phyloP scores from a whole-genome alignment of 2,329 filamentous ascomycete species.

The Fusarium pseudograminearum region DNA sequence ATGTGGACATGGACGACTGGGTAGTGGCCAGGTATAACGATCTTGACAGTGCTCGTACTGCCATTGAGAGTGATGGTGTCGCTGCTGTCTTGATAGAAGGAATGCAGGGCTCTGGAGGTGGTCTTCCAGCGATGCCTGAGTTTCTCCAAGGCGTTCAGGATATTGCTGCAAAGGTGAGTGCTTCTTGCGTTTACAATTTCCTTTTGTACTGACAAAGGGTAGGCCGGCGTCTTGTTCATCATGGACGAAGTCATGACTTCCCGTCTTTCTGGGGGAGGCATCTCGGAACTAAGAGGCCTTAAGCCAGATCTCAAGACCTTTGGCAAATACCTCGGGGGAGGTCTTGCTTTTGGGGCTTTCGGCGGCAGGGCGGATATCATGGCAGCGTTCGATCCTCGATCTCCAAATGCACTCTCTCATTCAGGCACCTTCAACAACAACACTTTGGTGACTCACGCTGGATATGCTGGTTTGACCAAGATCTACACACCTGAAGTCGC shows the following conservation, averaged over 20 bases:
- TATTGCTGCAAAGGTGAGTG: slow-evolving; percentile 55
- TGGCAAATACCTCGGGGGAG: slow-evolving; percentile 76
- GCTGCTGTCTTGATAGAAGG: slow-evolving; percentile 75
- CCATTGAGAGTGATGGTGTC: slow-evolving; percentile 61
- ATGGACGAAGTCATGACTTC: slow-evolving; percentile 80
- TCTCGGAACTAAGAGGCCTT: slow-evolving; percentile 58
- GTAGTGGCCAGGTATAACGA: slow-evolving; percentile 74
- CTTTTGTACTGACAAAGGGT: neutral
- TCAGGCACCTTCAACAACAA: slow-evolving; percentile 79
- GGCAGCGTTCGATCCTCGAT: slow-evolving; percentile 65
- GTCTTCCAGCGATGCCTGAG: slow-evolving; percentile 60
- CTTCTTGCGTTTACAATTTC: neutral
- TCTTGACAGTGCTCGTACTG: slow-evolving; percentile 56
- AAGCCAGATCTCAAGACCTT: slow-evolving; percentile 72
- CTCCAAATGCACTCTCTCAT: slow-evolving; percentile 59
- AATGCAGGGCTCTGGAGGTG: slow-evolving; percentile 74
- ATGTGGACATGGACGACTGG: slow-evolving; percentile 66
- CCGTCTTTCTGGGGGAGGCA: slow-evolving; percentile 64
- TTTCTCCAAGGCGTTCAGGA: slow-evolving; percentile 66
- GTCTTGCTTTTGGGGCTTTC: slow-evolving; percentile 75
- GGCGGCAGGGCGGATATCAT: slow-evolving; percentile 71
- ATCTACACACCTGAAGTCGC: slow-evolving; percentile 53
- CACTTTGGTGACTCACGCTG: slow-evolving; percentile 68
- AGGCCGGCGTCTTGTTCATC: slow-evolving; percentile 69
- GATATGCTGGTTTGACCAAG: slow-evolving; percentile 55